Percentiles rank a stretch among this genome's conserved stretches.
phyloP scores from a whole-genome alignment of 2,329 filamentous ascomycete species.

The Colletotrichum sp. region DNA sequence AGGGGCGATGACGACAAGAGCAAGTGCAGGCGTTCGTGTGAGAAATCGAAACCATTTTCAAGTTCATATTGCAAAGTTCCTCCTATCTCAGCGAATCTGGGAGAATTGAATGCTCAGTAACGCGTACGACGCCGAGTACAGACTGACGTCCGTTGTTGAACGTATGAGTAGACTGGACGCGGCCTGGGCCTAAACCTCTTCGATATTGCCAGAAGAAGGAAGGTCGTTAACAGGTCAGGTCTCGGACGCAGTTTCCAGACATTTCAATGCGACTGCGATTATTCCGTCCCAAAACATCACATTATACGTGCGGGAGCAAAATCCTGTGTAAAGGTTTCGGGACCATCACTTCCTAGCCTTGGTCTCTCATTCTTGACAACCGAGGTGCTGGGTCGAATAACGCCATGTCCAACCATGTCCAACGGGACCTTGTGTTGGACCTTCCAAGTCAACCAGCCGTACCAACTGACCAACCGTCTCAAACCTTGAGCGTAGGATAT shows the following conservation, averaged over 20 bases:
- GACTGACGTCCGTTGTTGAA: not conserved
- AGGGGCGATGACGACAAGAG: not conserved
- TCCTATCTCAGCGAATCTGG: not conserved
- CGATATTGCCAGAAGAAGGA: not conserved
- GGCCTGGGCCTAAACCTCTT: not conserved
- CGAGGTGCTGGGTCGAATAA: not conserved
- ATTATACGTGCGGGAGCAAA: not conserved
- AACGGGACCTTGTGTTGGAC: not conserved
- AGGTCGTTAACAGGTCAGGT: not conserved
- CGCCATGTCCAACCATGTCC: not conserved
- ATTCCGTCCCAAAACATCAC: not conserved
- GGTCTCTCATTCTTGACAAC: not conserved
- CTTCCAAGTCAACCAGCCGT: not conserved
- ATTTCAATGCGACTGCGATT: not conserved
- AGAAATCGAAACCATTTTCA: not conserved
- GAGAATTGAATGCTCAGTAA: not conserved
- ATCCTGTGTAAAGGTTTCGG: not conserved
- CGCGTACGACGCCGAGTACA: not conserved
- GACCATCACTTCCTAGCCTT: not conserved
- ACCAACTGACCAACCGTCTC: not conserved
- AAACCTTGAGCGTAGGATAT: not conserved
- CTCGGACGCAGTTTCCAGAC: not conserved
- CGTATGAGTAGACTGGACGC: not conserved
- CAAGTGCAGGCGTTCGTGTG: not conserved
- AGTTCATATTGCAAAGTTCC: not conserved